Evolutionary conservation across 2,329 filamentous ascomycete genomes (phyloP), one percentile per base, ranked within the genome.

Genomic region (Cylindrodendrum hubeiense): DNA sequence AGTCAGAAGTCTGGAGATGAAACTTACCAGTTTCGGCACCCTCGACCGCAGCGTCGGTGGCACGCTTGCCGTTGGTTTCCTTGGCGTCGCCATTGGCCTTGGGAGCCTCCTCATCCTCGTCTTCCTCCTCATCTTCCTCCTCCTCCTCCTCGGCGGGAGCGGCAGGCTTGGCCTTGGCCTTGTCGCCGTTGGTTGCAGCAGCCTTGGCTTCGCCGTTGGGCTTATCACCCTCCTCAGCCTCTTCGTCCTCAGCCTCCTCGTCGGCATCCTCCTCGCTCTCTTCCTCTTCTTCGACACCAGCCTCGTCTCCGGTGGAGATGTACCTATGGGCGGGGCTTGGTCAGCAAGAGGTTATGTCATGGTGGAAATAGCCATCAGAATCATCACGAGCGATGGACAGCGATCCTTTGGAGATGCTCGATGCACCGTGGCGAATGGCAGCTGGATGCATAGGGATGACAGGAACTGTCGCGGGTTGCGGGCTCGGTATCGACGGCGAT

Each of bases 251-350:
- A n/a, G n/a, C n/a, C 15, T 77, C 78, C 4, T 75, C 77, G 2
- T 78, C 81, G 10, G 81, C 80, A 3, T 78, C 79, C 10, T 81
- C 81, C 13, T 79, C 80, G 4, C 81, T 81, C 30, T 79, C 80
- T 30, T 80, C 82, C 17, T 79, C 81, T 59, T 85, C 81, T 33
- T 49, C 46, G 26, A 3, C 47, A 17, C 26, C 47, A 30, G 47
- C 47, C 19, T 50, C 47, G 44, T 84, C 79, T 67, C 76, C 78
- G 54, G 75, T 75, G 47, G 74, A 79, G 69, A 75, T 66, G 58
- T 81, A 81, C 74, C 79, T 81, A 17, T 63, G 60, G 39, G 21
- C 50, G 26, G 47, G 47, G 41, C 43, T 51, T 9, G 56, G 66
- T 74, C 57, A 74, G 67, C 60, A 24, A 33, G 52, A 60, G 17